phyloP scores from a whole-genome alignment of 2,329 filamentous ascomycete species.

The Fusarium circinatum region DNA sequence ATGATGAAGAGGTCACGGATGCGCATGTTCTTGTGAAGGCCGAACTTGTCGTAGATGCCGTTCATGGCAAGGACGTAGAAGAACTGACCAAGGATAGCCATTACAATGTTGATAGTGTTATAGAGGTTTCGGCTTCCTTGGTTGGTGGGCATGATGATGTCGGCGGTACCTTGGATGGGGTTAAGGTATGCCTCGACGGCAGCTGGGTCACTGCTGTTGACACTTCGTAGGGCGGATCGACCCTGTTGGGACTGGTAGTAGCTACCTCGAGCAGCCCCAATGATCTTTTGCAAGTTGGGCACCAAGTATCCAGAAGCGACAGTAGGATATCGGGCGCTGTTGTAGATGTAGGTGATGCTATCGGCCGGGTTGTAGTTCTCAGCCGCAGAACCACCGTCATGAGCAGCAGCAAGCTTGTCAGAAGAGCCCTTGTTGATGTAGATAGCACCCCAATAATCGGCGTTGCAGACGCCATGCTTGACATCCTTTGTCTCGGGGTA shows the following conservation, averaged over 20 bases:
- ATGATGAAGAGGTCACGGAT: conserved; percentile 42
- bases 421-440: conserved; percentile 49
- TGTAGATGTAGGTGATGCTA: conserved; percentile 50
- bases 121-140: conserved; percentile 49
- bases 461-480: conserved; percentile 49
- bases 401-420: conserved; percentile 42
- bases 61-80: conserved; percentile 45
- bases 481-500: conserved; percentile 44
- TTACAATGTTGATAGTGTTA: conserved; percentile 54
- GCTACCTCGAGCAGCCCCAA: conserved; percentile 37
- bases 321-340: conserved; percentile 50
- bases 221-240: conserved; percentile 25
- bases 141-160: conserved; percentile 47
- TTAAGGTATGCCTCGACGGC: conserved; percentile 48
- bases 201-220: conserved; percentile 39
- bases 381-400: conserved; percentile 39
- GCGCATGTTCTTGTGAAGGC: conserved; percentile 24
- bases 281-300: conserved; percentile 44
- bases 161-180: conserved; percentile 45
- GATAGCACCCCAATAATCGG: conserved; percentile 52
- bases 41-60: conserved; percentile 35
- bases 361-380: conserved; percentile 47
- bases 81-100: conserved; percentile 49
- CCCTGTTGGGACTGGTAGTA: conserved; percentile 43
- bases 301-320: conserved; percentile 44